Evolutionary conservation across 1,284 basidiomycete species (phyloP).

Genomic region (Cryptococcus sp.): DNA sequence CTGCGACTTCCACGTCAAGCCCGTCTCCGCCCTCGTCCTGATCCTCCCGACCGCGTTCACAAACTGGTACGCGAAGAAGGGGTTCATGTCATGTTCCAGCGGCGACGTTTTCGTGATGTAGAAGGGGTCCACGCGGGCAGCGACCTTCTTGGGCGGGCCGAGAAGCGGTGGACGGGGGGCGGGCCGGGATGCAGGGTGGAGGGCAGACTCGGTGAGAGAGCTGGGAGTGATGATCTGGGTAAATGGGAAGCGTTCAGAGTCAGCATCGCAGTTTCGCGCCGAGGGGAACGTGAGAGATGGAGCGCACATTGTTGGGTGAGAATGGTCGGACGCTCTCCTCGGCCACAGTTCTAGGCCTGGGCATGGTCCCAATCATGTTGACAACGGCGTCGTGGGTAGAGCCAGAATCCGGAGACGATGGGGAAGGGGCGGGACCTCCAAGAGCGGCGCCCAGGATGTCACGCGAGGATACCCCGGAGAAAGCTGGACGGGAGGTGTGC

Average conservation of each 20-base stretch:
- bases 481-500: neutral
- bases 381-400: too few relatives aligned
- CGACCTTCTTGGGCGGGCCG: conserved; percentile 35
- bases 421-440: neutral
- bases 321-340: neutral
- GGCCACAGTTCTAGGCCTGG: neutral
- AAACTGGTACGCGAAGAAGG: conserved; percentile 63
- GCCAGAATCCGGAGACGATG: neutral
- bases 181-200: conserved; percentile 10
- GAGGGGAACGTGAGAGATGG: neutral
- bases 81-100: conserved; percentile 56
- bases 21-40: conserved; percentile 63
- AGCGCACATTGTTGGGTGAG: neutral
- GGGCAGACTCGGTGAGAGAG: conserved; percentile 6
- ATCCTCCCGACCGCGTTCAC: conserved; percentile 85
- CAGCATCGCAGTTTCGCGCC: neutral
- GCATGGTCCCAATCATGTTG: neutral
- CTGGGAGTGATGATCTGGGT: conserved; percentile 7
- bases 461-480: too few relatives aligned
- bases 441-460: neutral
- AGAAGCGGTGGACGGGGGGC: conserved; percentile 31
- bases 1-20: conserved; percentile 77
- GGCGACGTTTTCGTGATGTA: conserved; percentile 32
- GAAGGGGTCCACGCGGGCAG: conserved; percentile 45
- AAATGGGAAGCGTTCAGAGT: neutral